phyloP scores from a whole-genome alignment of 202 grass and related monocot genomes.

The Zizania palustris region DNA sequence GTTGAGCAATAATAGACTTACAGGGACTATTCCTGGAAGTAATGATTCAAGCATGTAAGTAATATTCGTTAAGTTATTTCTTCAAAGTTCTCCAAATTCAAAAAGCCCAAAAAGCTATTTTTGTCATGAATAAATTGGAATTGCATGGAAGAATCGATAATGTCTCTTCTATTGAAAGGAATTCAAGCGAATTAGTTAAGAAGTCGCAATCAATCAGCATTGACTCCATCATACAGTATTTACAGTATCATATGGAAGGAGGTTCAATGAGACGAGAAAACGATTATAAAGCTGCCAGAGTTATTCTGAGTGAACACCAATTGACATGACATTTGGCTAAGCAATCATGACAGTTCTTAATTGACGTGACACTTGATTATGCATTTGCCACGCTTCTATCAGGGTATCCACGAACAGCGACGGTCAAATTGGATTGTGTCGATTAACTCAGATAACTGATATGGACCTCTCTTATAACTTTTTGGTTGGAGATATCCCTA shows the following conservation, averaged over 20 bases:
- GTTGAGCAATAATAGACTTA: constrained; percentile 75
- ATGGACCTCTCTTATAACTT: constrained; percentile 84
- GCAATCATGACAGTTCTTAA: background rate
- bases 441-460: constrained; percentile 57
- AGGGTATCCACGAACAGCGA: constrained; percentile 42
- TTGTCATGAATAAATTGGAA: background rate
- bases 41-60: constrained; percentile 70
- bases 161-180: constrained; percentile 9
- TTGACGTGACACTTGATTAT: constrained; percentile 3
- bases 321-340: constrained; percentile 18
- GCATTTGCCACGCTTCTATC: constrained; percentile 29
- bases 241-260: constrained; percentile 26
- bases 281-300: constrained; percentile 20
- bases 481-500: constrained; percentile 70
- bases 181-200: constrained; percentile 38
- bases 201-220: constrained; percentile 39
- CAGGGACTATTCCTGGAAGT: constrained; percentile 75
- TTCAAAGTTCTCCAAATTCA: constrained; percentile 6
- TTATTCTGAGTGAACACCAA: constrained; percentile 14
- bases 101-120: background rate
- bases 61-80: background rate
- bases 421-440: constrained; percentile 67
- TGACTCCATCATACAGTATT: constrained; percentile 17
- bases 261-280: constrained; percentile 28
- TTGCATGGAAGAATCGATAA: background rate